Evolutionary conservation across 148 eudicot species (phyloP).

Genomic region (Suaeda aralocaspica): DNA sequence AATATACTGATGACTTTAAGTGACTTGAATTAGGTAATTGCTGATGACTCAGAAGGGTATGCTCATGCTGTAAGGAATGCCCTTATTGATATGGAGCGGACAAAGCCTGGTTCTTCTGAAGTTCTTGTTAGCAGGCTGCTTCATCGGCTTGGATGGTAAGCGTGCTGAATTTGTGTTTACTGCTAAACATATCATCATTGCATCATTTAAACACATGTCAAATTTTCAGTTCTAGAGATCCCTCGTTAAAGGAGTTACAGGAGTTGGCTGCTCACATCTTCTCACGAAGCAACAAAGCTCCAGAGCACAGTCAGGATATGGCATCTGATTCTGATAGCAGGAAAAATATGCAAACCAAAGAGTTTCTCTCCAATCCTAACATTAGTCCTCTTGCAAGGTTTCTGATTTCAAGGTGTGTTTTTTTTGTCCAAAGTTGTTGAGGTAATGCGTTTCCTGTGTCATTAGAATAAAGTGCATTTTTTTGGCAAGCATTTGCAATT

Average conservation of each 20-base stretch:
- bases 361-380: slow-evolving; percentile 58
- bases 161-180: background rate
- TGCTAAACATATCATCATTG: background rate
- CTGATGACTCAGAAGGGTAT: slow-evolving; percentile 58
- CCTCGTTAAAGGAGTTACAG: slow-evolving; percentile 67
- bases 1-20: slow-evolving; percentile 6
- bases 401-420: slow-evolving; percentile 74
- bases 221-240: slow-evolving; percentile 65
- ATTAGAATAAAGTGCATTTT: background rate
- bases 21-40: slow-evolving; percentile 42
- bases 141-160: slow-evolving; percentile 83
- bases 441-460: background rate
- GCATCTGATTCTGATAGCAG: slow-evolving; percentile 57
- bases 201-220: background rate
- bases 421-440: background rate
- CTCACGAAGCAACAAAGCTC: slow-evolving; percentile 37
- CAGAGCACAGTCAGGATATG: slow-evolving; percentile 37
- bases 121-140: slow-evolving; percentile 62
- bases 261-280: slow-evolving; percentile 67
- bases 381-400: slow-evolving; percentile 82
- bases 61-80: slow-evolving; percentile 49
- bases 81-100: slow-evolving; percentile 74
- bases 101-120: slow-evolving; percentile 75
- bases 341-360: slow-evolving; percentile 59
- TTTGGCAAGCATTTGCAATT: background rate